Evolutionary conservation across 139 green algal genomes (phyloP).

Genomic region (Auxenochlorella pyrenoidosa): DNA sequence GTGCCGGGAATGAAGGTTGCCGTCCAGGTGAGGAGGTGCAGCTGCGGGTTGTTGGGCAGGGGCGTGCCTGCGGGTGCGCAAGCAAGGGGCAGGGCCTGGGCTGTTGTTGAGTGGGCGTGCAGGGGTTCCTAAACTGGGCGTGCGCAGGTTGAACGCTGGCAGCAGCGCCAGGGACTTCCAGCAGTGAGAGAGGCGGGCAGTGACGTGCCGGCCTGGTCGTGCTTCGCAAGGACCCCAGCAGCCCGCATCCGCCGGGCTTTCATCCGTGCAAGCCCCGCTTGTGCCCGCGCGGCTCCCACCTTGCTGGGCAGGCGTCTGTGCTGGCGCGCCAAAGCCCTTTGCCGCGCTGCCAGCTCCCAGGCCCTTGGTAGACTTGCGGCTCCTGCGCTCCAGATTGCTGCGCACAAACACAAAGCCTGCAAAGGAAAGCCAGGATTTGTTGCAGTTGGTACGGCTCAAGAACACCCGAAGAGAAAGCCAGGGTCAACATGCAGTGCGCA

Average conservation of each 20-base stretch:
- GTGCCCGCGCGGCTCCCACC: not conserved
- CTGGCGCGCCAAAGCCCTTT: constrained; percentile 25
- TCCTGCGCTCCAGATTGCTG: not conserved
- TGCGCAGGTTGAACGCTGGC: too few species aligned
- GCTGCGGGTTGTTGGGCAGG: constrained; percentile 22
- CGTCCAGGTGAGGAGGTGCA: constrained; percentile 12
- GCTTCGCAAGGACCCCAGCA: not conserved
- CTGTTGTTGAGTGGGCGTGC: not conserved
- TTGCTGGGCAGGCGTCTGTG: not conserved
- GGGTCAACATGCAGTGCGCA: too few species aligned
- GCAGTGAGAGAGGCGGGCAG: too few species aligned
- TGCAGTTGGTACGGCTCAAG: too few species aligned
- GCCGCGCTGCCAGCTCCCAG: not conserved
- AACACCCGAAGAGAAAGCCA: too few species aligned
- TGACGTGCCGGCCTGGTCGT: not conserved
- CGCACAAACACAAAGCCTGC: constrained; percentile 39
- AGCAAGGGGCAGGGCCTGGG: not conserved
- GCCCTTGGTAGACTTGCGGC: not conserved
- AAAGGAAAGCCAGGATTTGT: not conserved
- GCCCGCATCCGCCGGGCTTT: not conserved
- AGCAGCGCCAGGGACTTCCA: too few species aligned
- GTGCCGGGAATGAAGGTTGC: not conserved
- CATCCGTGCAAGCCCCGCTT: not conserved
- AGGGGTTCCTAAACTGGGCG: too few species aligned
- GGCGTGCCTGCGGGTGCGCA: not conserved